Conservation (phyloP, 1,139 yeast species). For the Saccharomycopsis crataegensis region DNA sequence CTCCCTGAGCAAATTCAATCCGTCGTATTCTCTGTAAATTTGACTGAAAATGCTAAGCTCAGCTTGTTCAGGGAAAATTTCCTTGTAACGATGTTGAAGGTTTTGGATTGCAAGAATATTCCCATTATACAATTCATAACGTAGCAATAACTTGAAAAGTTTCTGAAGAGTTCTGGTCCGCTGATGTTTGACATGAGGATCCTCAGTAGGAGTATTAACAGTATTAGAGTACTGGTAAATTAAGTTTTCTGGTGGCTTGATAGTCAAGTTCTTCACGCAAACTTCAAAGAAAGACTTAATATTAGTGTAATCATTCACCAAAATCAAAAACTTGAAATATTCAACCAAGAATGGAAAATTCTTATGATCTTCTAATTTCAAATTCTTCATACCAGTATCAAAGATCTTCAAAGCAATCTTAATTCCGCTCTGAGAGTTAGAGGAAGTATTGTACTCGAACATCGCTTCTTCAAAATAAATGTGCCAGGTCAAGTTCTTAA, state of each 20-base stretch:
- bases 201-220: background rate
- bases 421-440: conserved; percentile 38
- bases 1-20: conserved; percentile 16
- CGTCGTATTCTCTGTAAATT: conserved; percentile 13
- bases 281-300: conserved; percentile 79
- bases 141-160: conserved; percentile 41
- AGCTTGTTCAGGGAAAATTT: conserved; percentile 28
- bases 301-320: conserved; percentile 69
- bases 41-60: conserved; percentile 11
- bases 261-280: conserved; percentile 35
- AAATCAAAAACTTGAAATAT: conserved; percentile 67
- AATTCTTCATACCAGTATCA: conserved; percentile 69
- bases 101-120: conserved; percentile 61
- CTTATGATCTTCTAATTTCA: conserved; percentile 34
- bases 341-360: conserved; percentile 54
- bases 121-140: conserved; percentile 53
- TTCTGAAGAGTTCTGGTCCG: conserved; percentile 29
- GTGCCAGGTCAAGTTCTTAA: conserved; percentile 65
- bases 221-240: background rate
- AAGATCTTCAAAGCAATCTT: conserved; percentile 72
- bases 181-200: background rate
- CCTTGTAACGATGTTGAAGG: conserved; percentile 53
- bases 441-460: conserved; percentile 62
- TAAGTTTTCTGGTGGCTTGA: background rate
- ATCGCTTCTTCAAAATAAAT: conserved; percentile 77